Conservation (phyloP, 2,329 filamentous ascomycete species). For the Acrocalymma vagum region DNA sequence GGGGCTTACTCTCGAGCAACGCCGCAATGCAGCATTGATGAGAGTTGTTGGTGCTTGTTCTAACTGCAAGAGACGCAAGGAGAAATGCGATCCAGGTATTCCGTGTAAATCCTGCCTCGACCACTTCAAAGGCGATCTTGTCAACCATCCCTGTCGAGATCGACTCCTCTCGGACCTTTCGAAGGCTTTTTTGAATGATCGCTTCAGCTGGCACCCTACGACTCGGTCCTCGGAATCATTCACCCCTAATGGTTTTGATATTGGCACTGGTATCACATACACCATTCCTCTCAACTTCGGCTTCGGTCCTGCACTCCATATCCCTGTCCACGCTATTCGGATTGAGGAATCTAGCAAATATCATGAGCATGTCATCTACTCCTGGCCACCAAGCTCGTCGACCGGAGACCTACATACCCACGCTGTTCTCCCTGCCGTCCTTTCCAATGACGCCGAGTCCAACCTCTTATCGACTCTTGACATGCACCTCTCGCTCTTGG, state of each 20-base stretch:
- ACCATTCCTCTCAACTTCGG: slow-evolving; percentile 43
- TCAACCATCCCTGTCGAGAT: slow-evolving; percentile 47
- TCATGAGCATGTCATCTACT: slow-evolving; percentile 47
- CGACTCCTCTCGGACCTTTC: slow-evolving; percentile 37
- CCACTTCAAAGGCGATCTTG: slow-evolving; percentile 46
- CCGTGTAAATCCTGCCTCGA: slow-evolving; percentile 50
- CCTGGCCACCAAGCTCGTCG: slow-evolving; percentile 40
- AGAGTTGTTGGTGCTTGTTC: slow-evolving; percentile 43
- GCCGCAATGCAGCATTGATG: slow-evolving; percentile 46
- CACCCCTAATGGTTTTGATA: slow-evolving; percentile 21
- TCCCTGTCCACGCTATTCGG: slow-evolving; percentile 35
- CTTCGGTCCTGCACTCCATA: slow-evolving; percentile 37
- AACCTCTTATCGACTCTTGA: slow-evolving; percentile 34
- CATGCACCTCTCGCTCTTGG: slow-evolving; percentile 39
- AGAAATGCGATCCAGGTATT: slow-evolving; percentile 49
- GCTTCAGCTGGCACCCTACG: slow-evolving; percentile 47
- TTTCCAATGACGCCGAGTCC: slow-evolving; percentile 27
- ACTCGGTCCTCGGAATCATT: slow-evolving; percentile 35
- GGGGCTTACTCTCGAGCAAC: slow-evolving; percentile 41
- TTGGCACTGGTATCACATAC: slow-evolving; percentile 27
- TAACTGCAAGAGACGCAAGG: slow-evolving; percentile 46
- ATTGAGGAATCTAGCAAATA: slow-evolving; percentile 26
- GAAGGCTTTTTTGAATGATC: slow-evolving; percentile 37
- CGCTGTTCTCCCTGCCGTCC: slow-evolving; percentile 44
- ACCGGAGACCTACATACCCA: slow-evolving; percentile 27